Conservation (phyloP, 179 eudicot species). For the Nepenthes alata region DNA sequence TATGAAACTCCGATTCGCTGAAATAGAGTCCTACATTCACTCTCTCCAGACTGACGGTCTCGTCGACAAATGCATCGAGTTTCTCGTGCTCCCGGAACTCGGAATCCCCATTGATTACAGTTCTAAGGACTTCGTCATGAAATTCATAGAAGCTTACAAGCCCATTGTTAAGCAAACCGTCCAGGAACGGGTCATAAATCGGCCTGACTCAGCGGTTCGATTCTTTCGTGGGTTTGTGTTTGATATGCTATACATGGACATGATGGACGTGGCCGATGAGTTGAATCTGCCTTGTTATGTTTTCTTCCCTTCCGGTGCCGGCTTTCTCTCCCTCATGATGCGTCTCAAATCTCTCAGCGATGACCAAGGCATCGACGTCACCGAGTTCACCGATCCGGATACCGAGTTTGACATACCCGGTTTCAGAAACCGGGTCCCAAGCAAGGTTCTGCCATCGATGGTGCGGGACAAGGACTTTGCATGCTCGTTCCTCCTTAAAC, state of each 20-base stretch:
- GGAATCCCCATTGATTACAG: background rate
- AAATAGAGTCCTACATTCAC: slow-evolving; percentile 2
- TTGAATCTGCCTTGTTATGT: slow-evolving; percentile 12
- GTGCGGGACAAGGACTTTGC: slow-evolving; percentile 2
- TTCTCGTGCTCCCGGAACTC: slow-evolving; percentile 7
- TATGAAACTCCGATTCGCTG: slow-evolving; percentile 6
- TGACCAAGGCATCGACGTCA: slow-evolving; percentile 8
- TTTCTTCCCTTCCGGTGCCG: slow-evolving; percentile 14
- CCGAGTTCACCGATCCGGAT: slow-evolving; percentile 13
- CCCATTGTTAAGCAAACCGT: slow-evolving; percentile 4
- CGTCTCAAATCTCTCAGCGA: slow-evolving; percentile 8
- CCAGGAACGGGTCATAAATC: background rate
- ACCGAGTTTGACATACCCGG: slow-evolving; percentile 9
- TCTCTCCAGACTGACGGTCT: background rate
- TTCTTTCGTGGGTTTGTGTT: background rate
- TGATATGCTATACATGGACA: slow-evolving; percentile 13
- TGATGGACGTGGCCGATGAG: slow-evolving; percentile 10
- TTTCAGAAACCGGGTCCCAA: slow-evolving; percentile 11
- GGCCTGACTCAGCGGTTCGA: background rate
- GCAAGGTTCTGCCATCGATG: slow-evolving; percentile 9
- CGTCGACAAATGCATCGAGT: background rate
- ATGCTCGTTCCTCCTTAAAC: background rate
- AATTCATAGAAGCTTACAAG: slow-evolving; percentile 3
- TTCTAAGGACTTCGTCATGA: background rate
- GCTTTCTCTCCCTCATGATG: slow-evolving; percentile 11